Evolutionary conservation across 2,329 filamentous ascomycete species (phyloP).

Genomic region (Sporothrix protearum): DNA sequence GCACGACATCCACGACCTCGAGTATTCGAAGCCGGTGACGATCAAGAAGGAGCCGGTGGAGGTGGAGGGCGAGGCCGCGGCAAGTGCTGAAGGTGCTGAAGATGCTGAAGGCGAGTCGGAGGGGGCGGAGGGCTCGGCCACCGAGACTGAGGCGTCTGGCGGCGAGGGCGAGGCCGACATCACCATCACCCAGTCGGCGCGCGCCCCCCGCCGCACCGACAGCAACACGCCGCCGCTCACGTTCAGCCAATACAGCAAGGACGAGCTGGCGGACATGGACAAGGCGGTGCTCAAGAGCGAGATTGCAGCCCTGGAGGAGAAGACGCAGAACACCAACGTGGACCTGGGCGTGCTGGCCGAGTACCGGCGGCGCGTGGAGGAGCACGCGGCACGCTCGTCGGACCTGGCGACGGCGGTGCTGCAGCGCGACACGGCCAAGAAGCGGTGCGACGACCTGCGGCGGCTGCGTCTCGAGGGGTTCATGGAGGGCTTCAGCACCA

Average conservation of each 20-base stretch:
- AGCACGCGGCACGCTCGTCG: constrained; percentile 53
- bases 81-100: constrained; percentile 26
- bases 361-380: constrained; percentile 41
- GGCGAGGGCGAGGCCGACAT: constrained; percentile 33
- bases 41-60: constrained; percentile 31
- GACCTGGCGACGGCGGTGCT: constrained; percentile 77
- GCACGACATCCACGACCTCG: constrained; percentile 73
- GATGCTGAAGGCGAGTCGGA: too few species aligned
- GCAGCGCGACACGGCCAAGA: constrained; percentile 82
- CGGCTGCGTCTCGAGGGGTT: constrained; percentile 89
- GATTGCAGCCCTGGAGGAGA: constrained; percentile 60
- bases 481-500: constrained; percentile 95
- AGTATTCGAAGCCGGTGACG: constrained; percentile 34
- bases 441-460: constrained; percentile 86
- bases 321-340: constrained; percentile 79
- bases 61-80: constrained; percentile 20
- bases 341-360: constrained; percentile 71
- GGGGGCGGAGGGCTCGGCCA: constrained; percentile 24
- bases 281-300: constrained; percentile 59
- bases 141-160: constrained; percentile 22
- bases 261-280: constrained; percentile 64
- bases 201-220: constrained; percentile 22
- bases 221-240: constrained; percentile 42
- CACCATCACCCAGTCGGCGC: constrained; percentile 34
- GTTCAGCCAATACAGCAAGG: constrained; percentile 72